Evolutionary conservation across 2,329 filamentous ascomycete genomes (phyloP).

Genomic region (Chaetomium olivaceum): DNA sequence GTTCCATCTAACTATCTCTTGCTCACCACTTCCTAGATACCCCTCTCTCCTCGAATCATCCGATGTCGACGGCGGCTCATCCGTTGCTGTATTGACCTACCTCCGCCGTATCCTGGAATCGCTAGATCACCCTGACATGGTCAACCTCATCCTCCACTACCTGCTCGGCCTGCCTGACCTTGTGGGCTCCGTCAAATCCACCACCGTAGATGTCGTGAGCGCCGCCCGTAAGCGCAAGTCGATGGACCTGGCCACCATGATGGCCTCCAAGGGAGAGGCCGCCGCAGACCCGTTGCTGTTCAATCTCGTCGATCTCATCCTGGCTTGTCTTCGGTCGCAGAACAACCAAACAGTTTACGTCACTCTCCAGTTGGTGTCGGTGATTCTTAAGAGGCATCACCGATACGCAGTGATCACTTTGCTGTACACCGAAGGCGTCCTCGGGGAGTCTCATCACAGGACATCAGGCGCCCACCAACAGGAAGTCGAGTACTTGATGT

Average conservation of each 20-base stretch:
- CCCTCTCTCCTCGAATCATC: slow-evolving; percentile 95
- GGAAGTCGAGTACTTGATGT: slow-evolving; percentile 71
- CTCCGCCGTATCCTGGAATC: slow-evolving; percentile 86
- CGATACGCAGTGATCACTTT: slow-evolving; percentile 79
- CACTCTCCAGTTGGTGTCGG: slow-evolving; percentile 81
- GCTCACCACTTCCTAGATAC: slow-evolving; percentile 59
- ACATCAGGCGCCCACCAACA: slow-evolving; percentile 74
- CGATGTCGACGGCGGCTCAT: slow-evolving; percentile 94
- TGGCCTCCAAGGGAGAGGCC: slow-evolving; percentile 71
- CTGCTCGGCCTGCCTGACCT: slow-evolving; percentile 76
- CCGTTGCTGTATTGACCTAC: slow-evolving; percentile 93
- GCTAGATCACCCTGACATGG: slow-evolving; percentile 89
- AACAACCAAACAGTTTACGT: slow-evolving; percentile 89
- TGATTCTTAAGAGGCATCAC: slow-evolving; percentile 84
- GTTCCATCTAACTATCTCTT: not conserved
- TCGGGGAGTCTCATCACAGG: slow-evolving; percentile 56
- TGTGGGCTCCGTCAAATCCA: slow-evolving; percentile 40
- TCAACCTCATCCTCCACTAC: slow-evolving; percentile 91
- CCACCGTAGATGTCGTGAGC: slow-evolving; percentile 56
- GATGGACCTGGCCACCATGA: slow-evolving; percentile 78
- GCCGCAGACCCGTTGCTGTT: slow-evolving; percentile 82
- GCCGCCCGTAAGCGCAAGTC: slow-evolving; percentile 82
- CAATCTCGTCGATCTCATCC: slow-evolving; percentile 86
- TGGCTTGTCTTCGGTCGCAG: slow-evolving; percentile 78
- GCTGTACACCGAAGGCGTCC: slow-evolving; percentile 64